A percentile compares a stretch with the other conserved stretches of the same genome.
phyloP scores from a whole-genome alignment of 495 filamentous ascomycete species.

The Aspergillus taichungensis region DNA sequence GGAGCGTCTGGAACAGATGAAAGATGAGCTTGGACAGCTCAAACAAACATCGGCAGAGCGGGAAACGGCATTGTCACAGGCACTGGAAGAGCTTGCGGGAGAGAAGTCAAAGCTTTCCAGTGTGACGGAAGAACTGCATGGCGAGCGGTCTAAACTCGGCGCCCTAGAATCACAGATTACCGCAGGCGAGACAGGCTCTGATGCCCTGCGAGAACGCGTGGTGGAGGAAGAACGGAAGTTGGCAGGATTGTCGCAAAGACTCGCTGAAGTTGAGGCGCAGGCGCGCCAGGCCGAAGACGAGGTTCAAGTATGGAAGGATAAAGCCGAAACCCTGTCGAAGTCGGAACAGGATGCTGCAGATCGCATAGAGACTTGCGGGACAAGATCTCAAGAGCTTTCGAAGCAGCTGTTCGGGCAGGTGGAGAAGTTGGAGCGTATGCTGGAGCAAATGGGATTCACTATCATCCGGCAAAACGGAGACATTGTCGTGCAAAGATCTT shows the following conservation, averaged over 20 bases:
- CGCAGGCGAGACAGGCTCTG: slow-evolving; percentile 71
- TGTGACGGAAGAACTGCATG: slow-evolving; percentile 54
- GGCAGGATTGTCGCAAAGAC: slow-evolving; percentile 49
- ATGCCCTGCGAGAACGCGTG: slow-evolving; percentile 61
- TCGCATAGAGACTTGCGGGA: slow-evolving; percentile 54
- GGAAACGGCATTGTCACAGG: slow-evolving; percentile 27
- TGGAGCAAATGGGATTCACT: slow-evolving; percentile 78
- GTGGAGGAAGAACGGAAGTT: slow-evolving; percentile 60
- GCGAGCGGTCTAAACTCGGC: slow-evolving; percentile 55
- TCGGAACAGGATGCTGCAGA: slow-evolving; percentile 35
- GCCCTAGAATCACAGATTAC: slow-evolving; percentile 59
- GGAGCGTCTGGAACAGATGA: slow-evolving; percentile 36
- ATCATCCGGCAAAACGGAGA: slow-evolving; percentile 62
- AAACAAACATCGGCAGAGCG: slow-evolving; percentile 38
- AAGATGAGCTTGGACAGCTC: slow-evolving; percentile 28
- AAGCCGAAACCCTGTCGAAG: slow-evolving; percentile 43
- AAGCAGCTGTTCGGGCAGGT: slow-evolving; percentile 70
- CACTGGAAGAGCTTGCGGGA: slow-evolving; percentile 38
- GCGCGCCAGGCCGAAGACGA: slow-evolving; percentile 61
- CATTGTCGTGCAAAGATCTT: slow-evolving; percentile 69
- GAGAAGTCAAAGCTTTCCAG: slow-evolving; percentile 49
- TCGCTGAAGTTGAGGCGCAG: slow-evolving; percentile 57
- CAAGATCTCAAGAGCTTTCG: slow-evolving; percentile 70
- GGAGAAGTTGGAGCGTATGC: slow-evolving; percentile 62
- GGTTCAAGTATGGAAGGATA: slow-evolving; percentile 48